Percentiles rank a stretch among this genome's conserved stretches.
Evolutionary conservation across 2,329 filamentous ascomycete genomes (phyloP).

Genomic region (Elsinoe arachidis): DNA sequence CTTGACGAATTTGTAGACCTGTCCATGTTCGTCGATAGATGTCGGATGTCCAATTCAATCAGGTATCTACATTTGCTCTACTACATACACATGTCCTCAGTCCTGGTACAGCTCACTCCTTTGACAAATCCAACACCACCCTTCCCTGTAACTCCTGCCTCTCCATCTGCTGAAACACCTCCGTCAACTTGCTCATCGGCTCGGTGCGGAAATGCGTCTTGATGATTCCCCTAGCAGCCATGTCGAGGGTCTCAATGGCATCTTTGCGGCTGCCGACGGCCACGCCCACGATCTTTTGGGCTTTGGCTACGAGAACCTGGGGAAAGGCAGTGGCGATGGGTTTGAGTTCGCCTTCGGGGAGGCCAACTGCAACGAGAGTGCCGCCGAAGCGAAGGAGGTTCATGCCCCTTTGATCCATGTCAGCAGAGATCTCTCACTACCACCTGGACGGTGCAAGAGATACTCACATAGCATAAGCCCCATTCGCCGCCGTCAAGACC

Average conservation of each 20-base stretch:
- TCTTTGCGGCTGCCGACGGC: slow-evolving; percentile 41
- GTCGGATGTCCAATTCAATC: not conserved
- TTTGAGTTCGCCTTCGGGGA: slow-evolving; percentile 40
- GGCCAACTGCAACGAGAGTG: slow-evolving; percentile 38
- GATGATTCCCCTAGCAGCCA: slow-evolving; percentile 36
- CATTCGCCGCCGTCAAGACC: slow-evolving; percentile 43
- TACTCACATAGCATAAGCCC: slow-evolving; percentile 33
- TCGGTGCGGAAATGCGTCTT: slow-evolving; percentile 40
- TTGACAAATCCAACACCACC: slow-evolving; percentile 38
- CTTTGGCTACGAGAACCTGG: slow-evolving; percentile 34
- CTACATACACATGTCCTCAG: no score
- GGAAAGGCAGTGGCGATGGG: slow-evolving; percentile 36
- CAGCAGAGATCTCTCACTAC: not conserved
- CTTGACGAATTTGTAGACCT: slow-evolving; percentile 81
- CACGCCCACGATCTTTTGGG: slow-evolving; percentile 36
- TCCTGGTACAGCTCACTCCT: not conserved
- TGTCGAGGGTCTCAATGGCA: slow-evolving; percentile 41
- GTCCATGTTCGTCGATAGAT: not conserved
- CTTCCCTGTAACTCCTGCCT: slow-evolving; percentile 36
- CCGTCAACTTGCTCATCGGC: slow-evolving; percentile 41
- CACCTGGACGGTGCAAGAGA: not conserved
- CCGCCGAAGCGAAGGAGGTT: slow-evolving; percentile 38
- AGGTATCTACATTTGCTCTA: not conserved
- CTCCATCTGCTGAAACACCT: slow-evolving; percentile 40
- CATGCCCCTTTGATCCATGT: slow-evolving; percentile 21